phyloP scores from a whole-genome alignment of 192 early-diverging fungal species.

The Backusella parvicylindrica region DNA sequence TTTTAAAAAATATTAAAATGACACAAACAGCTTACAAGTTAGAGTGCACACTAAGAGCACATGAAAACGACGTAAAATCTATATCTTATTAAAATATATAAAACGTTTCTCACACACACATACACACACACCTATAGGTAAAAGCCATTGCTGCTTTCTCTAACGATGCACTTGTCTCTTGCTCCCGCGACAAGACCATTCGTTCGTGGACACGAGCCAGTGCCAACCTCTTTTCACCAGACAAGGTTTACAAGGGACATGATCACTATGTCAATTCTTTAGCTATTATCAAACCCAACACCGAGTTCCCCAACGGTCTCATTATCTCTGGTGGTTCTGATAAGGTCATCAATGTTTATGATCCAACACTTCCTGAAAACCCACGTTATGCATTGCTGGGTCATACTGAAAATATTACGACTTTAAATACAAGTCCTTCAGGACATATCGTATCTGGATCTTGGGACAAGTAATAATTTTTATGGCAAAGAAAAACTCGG shows the following conservation, averaged over 20 bases:
- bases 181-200: constrained; percentile 73
- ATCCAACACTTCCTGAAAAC: constrained; percentile 51
- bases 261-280: constrained; percentile 78
- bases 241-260: constrained; percentile 62
- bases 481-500: not conserved
- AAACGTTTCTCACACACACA: not conserved
- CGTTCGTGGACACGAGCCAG: constrained; percentile 65
- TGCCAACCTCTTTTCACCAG: constrained; percentile 46
- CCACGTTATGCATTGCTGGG: constrained; percentile 71
- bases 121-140: constrained; percentile 45
- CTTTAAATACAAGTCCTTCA: constrained; percentile 57
- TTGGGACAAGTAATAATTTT: constrained; percentile 82
- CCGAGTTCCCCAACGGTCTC: constrained; percentile 63
- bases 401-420: constrained; percentile 87
- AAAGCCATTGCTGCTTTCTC: constrained; percentile 59
- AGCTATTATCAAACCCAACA: constrained; percentile 53
- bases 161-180: constrained; percentile 61
- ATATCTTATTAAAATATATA: not conserved
- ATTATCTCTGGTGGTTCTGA: constrained; percentile 83
- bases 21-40: constrained; percentile 1
- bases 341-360: constrained; percentile 80
- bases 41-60: not conserved
- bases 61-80: constrained; percentile 6
- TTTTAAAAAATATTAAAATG: not conserved
- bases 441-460: constrained; percentile 89